Evolutionary conservation across 345 rosid species (phyloP).

Genomic region (Durio zibethinus): DNA sequence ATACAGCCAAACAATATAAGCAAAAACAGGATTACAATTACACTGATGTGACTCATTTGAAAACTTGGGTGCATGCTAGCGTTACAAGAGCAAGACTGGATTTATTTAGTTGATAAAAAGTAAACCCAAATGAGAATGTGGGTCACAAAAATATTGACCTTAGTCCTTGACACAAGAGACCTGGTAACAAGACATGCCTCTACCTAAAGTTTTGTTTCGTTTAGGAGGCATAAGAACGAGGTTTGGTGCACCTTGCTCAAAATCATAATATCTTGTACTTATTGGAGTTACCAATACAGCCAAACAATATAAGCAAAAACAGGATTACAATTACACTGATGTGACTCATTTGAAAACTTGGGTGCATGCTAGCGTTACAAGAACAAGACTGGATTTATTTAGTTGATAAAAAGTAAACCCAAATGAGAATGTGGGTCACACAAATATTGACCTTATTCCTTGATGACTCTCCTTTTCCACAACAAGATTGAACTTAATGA

Average conservation of each 20-base stretch:
- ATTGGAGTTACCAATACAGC: neutral
- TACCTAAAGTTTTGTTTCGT: neutral
- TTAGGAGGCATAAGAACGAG: neutral
- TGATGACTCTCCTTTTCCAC: constrained; percentile 3
- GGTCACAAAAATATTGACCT: constrained; percentile 33
- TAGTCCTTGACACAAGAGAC: neutral
- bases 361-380: neutral
- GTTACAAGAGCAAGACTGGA: no score
- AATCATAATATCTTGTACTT: neutral
- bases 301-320: neutral
- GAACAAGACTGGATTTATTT: neutral
- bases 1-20: neutral
- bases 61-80: neutral
- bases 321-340: constrained; percentile 1
- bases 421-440: constrained; percentile 26
- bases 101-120: no score
- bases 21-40: neutral
- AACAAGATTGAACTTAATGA: constrained; percentile 17
- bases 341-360: constrained; percentile 11
- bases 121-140: constrained; percentile 14
- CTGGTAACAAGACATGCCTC: neutral
- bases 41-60: constrained; percentile 5
- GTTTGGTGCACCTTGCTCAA: neutral
- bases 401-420: constrained; percentile 6
- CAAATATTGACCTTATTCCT: constrained; percentile 25